Evolutionary conservation across 768 basidiomycete species (phyloP).

Genomic region (Dacryopinax primogenitus): DNA sequence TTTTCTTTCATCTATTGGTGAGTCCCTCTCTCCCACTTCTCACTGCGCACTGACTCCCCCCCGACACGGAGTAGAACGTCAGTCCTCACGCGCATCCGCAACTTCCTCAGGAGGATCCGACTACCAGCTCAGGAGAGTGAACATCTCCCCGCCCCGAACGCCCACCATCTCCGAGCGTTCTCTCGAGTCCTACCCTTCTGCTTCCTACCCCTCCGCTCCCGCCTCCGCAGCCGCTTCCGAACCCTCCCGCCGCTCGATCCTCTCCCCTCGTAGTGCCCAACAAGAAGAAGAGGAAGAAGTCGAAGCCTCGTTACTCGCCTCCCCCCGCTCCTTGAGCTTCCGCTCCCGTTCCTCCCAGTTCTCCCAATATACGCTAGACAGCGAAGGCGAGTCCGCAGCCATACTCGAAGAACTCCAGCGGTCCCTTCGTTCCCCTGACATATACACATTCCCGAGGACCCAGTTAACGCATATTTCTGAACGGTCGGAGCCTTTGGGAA

Average conservation of each 20-base stretch:
- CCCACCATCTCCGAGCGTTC: neutral
- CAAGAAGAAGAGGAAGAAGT: neutral
- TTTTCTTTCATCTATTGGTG: neutral
- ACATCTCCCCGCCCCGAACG: neutral
- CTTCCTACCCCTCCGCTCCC: neutral
- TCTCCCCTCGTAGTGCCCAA: neutral
- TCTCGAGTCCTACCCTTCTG: neutral
- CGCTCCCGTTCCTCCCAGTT: neutral
- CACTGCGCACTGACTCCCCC: neutral
- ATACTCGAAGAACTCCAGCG: conserved; percentile 1
- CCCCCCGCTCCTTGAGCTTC: neutral
- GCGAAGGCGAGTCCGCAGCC: neutral
- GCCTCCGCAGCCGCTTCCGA: neutral
- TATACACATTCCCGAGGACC: neutral
- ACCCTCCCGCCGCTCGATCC: neutral
- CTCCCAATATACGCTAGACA: neutral
- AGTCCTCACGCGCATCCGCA: neutral
- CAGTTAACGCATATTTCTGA: conserved; percentile 2
- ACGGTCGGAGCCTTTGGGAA: neutral
- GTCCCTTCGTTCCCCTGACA: neutral
- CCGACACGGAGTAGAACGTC: neutral
- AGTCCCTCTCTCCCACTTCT: neutral
- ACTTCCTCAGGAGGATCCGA: neutral
- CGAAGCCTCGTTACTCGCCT: neutral
- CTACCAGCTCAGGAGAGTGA: neutral